Percentiles rank a stretch among this genome's conserved stretches.
Conservation (phyloP, 805 yeast genomes). For the Lipomyces kockii region DNA sequence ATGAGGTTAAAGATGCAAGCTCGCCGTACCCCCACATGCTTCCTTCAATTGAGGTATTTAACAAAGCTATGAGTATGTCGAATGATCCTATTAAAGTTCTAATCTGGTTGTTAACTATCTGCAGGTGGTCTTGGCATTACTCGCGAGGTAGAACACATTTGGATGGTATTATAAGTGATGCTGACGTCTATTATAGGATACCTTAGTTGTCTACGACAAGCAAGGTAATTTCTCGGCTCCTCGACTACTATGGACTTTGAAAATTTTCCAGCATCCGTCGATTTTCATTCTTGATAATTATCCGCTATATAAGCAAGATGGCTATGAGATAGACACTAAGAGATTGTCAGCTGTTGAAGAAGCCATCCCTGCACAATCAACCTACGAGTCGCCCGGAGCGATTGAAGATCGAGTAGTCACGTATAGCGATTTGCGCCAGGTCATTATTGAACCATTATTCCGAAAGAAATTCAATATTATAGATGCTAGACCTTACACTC, state of each 20-base stretch:
- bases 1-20: constrained; percentile 60
- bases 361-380: constrained; percentile 30
- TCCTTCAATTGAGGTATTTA: constrained; percentile 65
- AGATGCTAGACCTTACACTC: constrained; percentile 79
- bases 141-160: constrained; percentile 35
- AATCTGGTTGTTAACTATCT: background rate
- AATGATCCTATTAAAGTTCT: background rate
- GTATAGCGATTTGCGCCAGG: constrained; percentile 66
- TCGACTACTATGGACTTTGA: constrained; percentile 89
- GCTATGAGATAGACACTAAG: constrained; percentile 49
- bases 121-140: constrained; percentile 61
- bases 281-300: constrained; percentile 75
- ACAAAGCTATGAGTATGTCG: constrained; percentile 45
- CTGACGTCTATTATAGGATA: constrained; percentile 48
- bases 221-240: constrained; percentile 87
- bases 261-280: constrained; percentile 73
- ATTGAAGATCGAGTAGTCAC: constrained; percentile 59
- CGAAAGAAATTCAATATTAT: constrained; percentile 50
- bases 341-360: constrained; percentile 14
- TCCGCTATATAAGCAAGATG: constrained; percentile 53
- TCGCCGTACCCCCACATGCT: constrained; percentile 90
- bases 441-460: constrained; percentile 50
- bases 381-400: constrained; percentile 43
- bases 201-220: constrained; percentile 80
- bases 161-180: background rate